These are phyloP conservation scores for Chaetomium olivaceum DNA, from an alignment of 2,329 filamentous ascomycete genomes.

Conservation along the genomic window DNA sequence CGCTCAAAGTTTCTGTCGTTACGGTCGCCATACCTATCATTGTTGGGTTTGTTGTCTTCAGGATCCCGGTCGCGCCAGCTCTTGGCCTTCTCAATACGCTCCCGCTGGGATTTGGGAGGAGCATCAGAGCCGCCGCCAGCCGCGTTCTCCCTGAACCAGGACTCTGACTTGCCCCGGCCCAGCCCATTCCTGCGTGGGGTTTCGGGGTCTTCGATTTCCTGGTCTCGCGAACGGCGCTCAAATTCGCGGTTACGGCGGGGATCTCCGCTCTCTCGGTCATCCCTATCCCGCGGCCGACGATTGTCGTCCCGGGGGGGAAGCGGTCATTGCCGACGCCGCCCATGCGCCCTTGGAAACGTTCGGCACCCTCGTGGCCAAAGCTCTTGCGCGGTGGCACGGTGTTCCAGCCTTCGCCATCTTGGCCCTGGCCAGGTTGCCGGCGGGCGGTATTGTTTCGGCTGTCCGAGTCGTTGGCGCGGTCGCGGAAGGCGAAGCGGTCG, in stretches of 20 bases:
- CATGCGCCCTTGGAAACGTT: constrained; percentile 68
- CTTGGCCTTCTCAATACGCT: constrained; percentile 60
- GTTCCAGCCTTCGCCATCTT: constrained; percentile 72
- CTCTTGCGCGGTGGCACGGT: constrained; percentile 73
- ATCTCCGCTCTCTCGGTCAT: constrained; percentile 39
- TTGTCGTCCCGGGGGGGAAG: constrained; percentile 52
- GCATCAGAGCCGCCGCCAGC: constrained; percentile 41
- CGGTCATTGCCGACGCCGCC: constrained; percentile 48
- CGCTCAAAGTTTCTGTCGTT: constrained; percentile 61
- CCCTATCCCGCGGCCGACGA: constrained; percentile 50
- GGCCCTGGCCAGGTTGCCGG: constrained; percentile 56
- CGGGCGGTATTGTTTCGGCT: constrained; percentile 49
- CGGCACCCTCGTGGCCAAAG: constrained; percentile 69
- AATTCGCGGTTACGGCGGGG: constrained; percentile 34
- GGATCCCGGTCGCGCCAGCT: constrained; percentile 60
- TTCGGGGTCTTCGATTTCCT: constrained; percentile 54
- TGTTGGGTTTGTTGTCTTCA: constrained; percentile 40
- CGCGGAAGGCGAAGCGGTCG: constrained; percentile 63
- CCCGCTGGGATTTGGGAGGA: constrained; percentile 47
- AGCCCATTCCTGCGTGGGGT: constrained; percentile 64
- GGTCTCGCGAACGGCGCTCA: constrained; percentile 43
- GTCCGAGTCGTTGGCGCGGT: constrained; percentile 53
- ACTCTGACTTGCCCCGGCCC: constrained; percentile 65
- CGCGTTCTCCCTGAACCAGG: constrained; percentile 67
- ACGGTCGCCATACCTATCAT: constrained; percentile 43